Base-by-base conservation (phyloP, 1,284 basidiomycete species). In the Anthracocystis panici-leucophaei region DNA sequence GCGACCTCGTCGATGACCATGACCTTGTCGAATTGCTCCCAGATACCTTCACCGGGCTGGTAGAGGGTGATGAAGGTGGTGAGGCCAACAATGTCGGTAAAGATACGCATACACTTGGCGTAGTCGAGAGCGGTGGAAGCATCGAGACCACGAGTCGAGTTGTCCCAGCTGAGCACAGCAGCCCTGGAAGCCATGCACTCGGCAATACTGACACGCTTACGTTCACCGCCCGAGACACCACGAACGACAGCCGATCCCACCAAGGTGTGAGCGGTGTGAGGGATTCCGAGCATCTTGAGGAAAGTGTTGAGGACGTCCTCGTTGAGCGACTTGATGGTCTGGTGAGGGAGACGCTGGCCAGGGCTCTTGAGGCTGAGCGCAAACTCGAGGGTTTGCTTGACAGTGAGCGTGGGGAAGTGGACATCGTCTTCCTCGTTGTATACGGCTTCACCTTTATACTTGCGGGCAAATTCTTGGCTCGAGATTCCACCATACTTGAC, bases 1-100 rank as follows among this genome's bases (percentile, higher is more conserved):
- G 23, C 68, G 91, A 11, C 94, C 84, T 93, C 88, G 85, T 93
- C 90, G 57, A 96, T 87, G 23, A 96, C 89, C 70, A 81, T 72
- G 27, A 78, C 54, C 54, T 72, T 72, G 70, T 78, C 77, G 40
- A 76, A 78, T 25, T 73, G 74, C 49, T 90, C 86, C 82, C 87
- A 88, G 3, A 88, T 87, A 16, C 86, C 83, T 92, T 93, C 78
- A 90, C 91, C 21, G 3, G 87, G 86, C 80, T 89, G 89, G 84
- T 89, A 90, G 50, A 90, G 84, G 3, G 87, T 85, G 23, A 81
- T 77, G 33, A 86, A 77, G 23, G 61, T 73, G 21, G 57, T 75
- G 33, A 57, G 41, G 31, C 57, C 74, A 57, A 42, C 71, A 45
- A 87, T 78, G 60, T 87, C 84, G 83, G 68, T 81, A 31, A 87